These are phyloP conservation scores for Suillus subalutaceus DNA, from an alignment of 768 basidiomycete species.

Conservation along the genomic window DNA sequence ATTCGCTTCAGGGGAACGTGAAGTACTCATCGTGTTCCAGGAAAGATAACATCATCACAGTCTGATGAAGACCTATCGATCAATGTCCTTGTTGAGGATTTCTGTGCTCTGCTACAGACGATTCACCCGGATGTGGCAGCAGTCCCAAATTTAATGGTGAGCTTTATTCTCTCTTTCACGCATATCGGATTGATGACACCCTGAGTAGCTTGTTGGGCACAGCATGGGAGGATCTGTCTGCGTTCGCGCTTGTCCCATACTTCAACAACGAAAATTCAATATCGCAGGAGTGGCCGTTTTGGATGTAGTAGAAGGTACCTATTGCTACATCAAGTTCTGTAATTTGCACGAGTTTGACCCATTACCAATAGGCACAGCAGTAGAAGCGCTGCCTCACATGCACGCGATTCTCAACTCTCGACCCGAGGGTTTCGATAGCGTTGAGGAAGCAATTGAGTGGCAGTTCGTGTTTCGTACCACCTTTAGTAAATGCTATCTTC, in stretches of 20 bases:
- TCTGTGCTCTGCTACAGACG: slow-evolving; percentile 66
- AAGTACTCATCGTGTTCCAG: slow-evolving; percentile 16
- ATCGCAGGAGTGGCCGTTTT: slow-evolving; percentile 80
- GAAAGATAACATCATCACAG: slow-evolving; percentile 28
- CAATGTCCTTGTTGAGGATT: slow-evolving; percentile 70
- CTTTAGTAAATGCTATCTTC: neutral
- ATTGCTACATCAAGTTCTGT: neutral
- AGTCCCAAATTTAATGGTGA: slow-evolving; percentile 77
- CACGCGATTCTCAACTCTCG: slow-evolving; percentile 81
- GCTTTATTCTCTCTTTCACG: slow-evolving; percentile 22
- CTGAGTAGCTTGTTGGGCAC: slow-evolving; percentile 81
- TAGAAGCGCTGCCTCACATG: slow-evolving; percentile 95
- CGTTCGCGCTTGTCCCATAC: slow-evolving; percentile 63
- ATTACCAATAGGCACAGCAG: slow-evolving; percentile 69
- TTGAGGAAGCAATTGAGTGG: slow-evolving; percentile 92
- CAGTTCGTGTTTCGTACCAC: slow-evolving; percentile 62
- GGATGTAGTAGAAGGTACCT: slow-evolving; percentile 88
- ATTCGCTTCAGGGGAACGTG: slow-evolving; percentile 2
- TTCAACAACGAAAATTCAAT: slow-evolving; percentile 70
- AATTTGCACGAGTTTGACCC: neutral
- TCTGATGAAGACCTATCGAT: slow-evolving; percentile 56
- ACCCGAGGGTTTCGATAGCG: slow-evolving; percentile 81
- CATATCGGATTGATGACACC: neutral
- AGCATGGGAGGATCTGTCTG: slow-evolving; percentile 97
- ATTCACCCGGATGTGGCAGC: slow-evolving; percentile 66